Base-by-base conservation (phyloP, 75 land plant genomes). In the Pinus taeda region DNA sequence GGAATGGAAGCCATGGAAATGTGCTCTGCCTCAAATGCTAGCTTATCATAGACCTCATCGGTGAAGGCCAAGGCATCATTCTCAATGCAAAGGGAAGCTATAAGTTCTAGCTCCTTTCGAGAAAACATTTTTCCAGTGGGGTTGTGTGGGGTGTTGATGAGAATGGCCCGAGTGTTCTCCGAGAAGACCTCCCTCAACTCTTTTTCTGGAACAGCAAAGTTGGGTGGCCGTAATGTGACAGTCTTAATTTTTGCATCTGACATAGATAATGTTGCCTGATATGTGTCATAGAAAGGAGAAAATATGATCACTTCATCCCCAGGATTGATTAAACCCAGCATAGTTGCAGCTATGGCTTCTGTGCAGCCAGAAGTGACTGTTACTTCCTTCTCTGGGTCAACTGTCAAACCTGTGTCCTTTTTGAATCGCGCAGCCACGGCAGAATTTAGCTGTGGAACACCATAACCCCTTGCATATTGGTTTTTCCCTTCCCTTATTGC, bases 111-210 rank as follows among this genome's bases (percentile, higher is more conserved):
- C 79, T 97, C 99, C 74, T 88, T 86, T 63, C 89, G 77, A 15
- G 96, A 91, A 75, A 97, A 95, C 89, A 97, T 94, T 70, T 97
- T 97, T 30, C 99, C 98, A 39, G 99, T 97, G 11, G 98, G 98
- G 55, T 97, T 97, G 76, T 97, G 99, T 24, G 99, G 99, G 9
- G 98, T 94, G 83, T 97, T 97, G 24, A 97, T 87, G 29, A 97
- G 79, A 57, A 97, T 84, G 29, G 99, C 99, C 37, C 98, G 87
- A 9, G 99, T 97, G 17, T 89, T 86, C 21, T 81, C 85, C 8
- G 93, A 83, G 75, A 97, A 78, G 21, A 88, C 83, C 15, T 88
- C 85, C 60, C 81, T 85, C 21, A 97, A 90, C 89, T 94, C 99
- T 55, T 89, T 84, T 59, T 90, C 83, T 15, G 99, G 98, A 61